These are phyloP conservation scores for Camelina hispida DNA, from an alignment of 345 rosid species.

Conservation along the genomic window DNA sequence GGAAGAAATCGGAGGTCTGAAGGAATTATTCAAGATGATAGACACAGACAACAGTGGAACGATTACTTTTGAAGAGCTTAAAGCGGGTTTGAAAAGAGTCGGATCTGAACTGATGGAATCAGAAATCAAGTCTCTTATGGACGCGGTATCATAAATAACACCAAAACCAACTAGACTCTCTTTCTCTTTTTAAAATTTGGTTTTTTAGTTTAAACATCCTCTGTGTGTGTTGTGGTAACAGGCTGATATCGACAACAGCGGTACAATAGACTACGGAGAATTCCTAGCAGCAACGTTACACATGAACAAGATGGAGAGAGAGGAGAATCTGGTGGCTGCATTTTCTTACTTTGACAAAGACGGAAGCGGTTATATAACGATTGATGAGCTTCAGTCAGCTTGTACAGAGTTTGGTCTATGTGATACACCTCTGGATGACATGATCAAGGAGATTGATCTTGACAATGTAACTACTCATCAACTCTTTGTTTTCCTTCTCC, in stretches of 20 bases:
- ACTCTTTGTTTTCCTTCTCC: too few species aligned
- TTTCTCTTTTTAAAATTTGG: not conserved
- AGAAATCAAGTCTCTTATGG: constrained; percentile 92
- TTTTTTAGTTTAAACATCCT: not conserved
- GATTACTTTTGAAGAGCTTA: constrained; percentile 92
- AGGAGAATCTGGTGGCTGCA: constrained; percentile 87
- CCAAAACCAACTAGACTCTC: not conserved
- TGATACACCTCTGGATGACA: constrained; percentile 77
- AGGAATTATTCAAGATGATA: constrained; percentile 91
- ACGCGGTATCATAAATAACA: constrained; percentile 59
- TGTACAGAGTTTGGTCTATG: constrained; percentile 94
- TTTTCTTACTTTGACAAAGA: constrained; percentile 93
- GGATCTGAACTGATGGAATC: constrained; percentile 93
- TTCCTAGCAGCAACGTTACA: constrained; percentile 96
- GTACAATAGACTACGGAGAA: constrained; percentile 94
- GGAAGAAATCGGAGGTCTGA: constrained; percentile 96
- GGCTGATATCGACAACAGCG: constrained; percentile 95
- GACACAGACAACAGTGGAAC: constrained; percentile 93
- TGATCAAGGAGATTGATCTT: constrained; percentile 84
- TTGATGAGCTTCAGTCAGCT: constrained; percentile 94
- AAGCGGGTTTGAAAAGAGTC: constrained; percentile 78
- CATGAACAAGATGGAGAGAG: constrained; percentile 92
- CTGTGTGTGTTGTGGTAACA: constrained; percentile 35
- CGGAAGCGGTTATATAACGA: constrained; percentile 89
- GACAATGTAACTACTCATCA: too few species aligned